Evolutionary conservation across 495 filamentous ascomycete genomes (phyloP), one percentile per base, ranked within the genome.

Genomic region (Aspergillus olivimuriae): DNA sequence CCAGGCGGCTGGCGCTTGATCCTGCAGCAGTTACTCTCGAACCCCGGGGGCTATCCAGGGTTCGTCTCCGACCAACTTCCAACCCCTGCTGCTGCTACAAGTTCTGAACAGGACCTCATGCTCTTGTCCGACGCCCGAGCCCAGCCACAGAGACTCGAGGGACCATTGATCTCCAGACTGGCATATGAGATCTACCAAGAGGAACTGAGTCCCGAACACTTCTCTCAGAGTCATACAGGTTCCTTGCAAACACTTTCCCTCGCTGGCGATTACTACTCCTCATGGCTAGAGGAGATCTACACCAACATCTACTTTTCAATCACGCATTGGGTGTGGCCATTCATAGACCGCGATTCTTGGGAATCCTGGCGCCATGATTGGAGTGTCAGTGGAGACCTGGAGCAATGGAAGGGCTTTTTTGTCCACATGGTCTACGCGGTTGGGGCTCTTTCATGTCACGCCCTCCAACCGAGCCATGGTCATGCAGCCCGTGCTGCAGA

Each of bases 281-380:
- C 21, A 1, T 62, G 53, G 56, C 48, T 60, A 3, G 50, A 46
- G n/a, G 58, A 60, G 31, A 51, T 60, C 4, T 64, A 64, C 34
- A 50, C 58, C n/a, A 64, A 56, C 17, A 24, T 62, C 2, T 64
- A 58, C 39, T 62, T 64, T 22, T 52, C 52, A 7, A 57, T 62
- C 36, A 54, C 61, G 7, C 48, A 64, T 33, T 55, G 56, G n/a
- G 58, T 57, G 31, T 64, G 61, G 61, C 61, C 61, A 6, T 62
- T 64, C 16, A 34, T 64, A 2, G 51, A 62, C 30, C 49, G 59
- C 16, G 34, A 37, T 8, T 39, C 44, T 4, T 64, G 61, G 58
- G 56, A 37, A 41, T 39, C 20, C 11, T 64, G 61, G 61, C 50
- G 56, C 20, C 43, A 39, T 7, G 50, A 64, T 4, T 47, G 44